Evolutionary conservation across 1,139 yeast genomes (phyloP).

Genomic region (Pichia sp.): DNA sequence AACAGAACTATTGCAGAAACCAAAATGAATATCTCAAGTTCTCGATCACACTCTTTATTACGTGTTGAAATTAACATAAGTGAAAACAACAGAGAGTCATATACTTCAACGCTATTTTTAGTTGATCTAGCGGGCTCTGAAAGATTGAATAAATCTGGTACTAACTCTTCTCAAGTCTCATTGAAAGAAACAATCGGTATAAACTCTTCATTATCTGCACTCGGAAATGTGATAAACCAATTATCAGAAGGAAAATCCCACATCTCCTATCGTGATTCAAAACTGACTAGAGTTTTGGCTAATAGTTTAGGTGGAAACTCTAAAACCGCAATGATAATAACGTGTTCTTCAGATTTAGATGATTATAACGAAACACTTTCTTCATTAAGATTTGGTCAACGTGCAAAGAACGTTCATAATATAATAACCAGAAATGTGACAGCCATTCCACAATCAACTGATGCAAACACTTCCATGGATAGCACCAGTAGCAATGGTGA

Average conservation of each 20-base stretch:
- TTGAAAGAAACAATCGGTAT: constrained; percentile 85
- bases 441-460: neutral
- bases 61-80: constrained; percentile 51
- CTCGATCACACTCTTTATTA: constrained; percentile 82
- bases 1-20: constrained; percentile 62
- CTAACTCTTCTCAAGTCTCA: constrained; percentile 54
- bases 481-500: neutral
- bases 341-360: constrained; percentile 66
- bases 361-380: constrained; percentile 74
- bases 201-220: constrained; percentile 71
- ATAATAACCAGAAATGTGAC: constrained; percentile 1
- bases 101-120: constrained; percentile 66
- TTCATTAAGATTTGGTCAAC: constrained; percentile 74
- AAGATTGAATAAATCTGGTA: constrained; percentile 81
- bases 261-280: constrained; percentile 81
- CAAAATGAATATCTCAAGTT: constrained; percentile 71
- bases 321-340: constrained; percentile 73
- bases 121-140: constrained; percentile 93
- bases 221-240: constrained; percentile 80
- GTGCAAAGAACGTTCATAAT: constrained; percentile 53
- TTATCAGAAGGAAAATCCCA: constrained; percentile 43
- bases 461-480: neutral
- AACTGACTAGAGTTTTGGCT: constrained; percentile 77
- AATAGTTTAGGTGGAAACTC: constrained; percentile 90
- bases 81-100: neutral